A percentile compares a stretch with the other conserved stretches of the same genome.
Evolutionary conservation across 768 basidiomycete genomes (phyloP).

Genomic region (Agrocybe pediades): DNA sequence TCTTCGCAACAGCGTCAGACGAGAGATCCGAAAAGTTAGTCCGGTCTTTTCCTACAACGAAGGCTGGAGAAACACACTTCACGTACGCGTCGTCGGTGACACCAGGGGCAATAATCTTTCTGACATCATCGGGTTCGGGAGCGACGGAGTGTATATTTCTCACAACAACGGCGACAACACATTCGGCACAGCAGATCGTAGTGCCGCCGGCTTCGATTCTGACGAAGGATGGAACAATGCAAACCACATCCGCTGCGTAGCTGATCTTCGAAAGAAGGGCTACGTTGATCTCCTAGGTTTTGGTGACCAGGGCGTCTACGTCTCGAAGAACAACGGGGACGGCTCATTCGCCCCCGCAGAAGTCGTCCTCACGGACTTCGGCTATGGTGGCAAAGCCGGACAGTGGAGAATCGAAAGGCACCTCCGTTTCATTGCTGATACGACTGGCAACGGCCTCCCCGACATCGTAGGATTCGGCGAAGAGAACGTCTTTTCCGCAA

Average conservation of each 20-base stretch:
- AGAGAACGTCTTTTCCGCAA: neutral
- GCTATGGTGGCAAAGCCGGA: slow-evolving; percentile 2
- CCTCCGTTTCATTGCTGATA: slow-evolving; percentile 7
- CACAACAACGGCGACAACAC: slow-evolving; percentile 18
- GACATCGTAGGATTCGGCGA: slow-evolving; percentile 7
- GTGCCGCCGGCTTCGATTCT: slow-evolving; percentile 1
- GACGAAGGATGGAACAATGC: slow-evolving; percentile 12
- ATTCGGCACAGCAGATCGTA: neutral
- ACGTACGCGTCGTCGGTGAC: slow-evolving; percentile 17
- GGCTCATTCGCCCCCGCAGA: slow-evolving; percentile 2
- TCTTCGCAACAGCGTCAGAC: neutral
- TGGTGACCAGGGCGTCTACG: slow-evolving; percentile 8
- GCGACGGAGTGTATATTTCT: slow-evolving; percentile 14
- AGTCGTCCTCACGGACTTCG: slow-evolving; percentile 7
- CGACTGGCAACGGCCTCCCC: slow-evolving; percentile 2
- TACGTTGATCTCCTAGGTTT: slow-evolving; percentile 18
- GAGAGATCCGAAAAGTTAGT: neutral
- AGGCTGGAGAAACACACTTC: slow-evolving; percentile 15
- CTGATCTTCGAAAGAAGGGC: slow-evolving; percentile 12
- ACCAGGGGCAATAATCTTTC: slow-evolving; percentile 5
- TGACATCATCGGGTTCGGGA: slow-evolving; percentile 20
- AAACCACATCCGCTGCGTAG: slow-evolving; percentile 17
- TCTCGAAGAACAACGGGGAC: slow-evolving; percentile 12
- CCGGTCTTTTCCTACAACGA: slow-evolving; percentile 12
- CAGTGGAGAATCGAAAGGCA: slow-evolving; percentile 6